Evolutionary conservation across 2,329 filamentous ascomycete genomes (phyloP), one percentile per base, ranked within the genome.

Genomic region (Aureobasidium sp.): DNA sequence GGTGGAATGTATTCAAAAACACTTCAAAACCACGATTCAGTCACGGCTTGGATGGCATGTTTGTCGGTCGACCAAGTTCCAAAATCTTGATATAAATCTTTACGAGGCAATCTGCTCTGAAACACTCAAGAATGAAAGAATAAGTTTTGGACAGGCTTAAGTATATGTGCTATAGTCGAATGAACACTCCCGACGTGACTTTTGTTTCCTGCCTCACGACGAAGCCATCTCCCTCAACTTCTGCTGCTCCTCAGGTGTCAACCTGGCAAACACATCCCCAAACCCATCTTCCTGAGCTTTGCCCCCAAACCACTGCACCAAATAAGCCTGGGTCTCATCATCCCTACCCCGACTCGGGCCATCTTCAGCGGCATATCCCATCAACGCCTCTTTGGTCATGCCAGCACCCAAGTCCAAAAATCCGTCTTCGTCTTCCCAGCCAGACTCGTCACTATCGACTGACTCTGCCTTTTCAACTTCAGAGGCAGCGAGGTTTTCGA

Each of bases 281-380:
- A 84, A 84, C 11, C 71, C 77, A 2, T 73, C 69, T 58, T 77
- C 77, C n/a, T 70, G 66, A 12, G 74, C 77, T 39, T 76, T 74
- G 37, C 73, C 70, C 38, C 71, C 74, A 71, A 96, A 96, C 72
- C 95, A 96, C 12, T 90, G 82, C 1, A 82, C 78, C 41, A 97
- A 74, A 67, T 89, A 95, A 3, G 79, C 80, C 66, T 95, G 88
- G 6, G 90, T 95, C 75, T 95, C 90, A 64, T 96, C 89, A 65
- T 97, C 91, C 29, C 84, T 80, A 63, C 85, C 81, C 50, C 66
- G 67, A 40, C 71, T 71, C 1, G 73, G 71, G 2, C 68, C 68
- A 44, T 77, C 78, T 2, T 75, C 73, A 1, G 72, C 84, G 21
- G 81, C 79, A 63, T 80, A 89, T 1, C 83, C 80, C 88, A 95